phyloP scores from a whole-genome alignment of 75 land plant genomes.

The Chamaecyparis obtusa region DNA sequence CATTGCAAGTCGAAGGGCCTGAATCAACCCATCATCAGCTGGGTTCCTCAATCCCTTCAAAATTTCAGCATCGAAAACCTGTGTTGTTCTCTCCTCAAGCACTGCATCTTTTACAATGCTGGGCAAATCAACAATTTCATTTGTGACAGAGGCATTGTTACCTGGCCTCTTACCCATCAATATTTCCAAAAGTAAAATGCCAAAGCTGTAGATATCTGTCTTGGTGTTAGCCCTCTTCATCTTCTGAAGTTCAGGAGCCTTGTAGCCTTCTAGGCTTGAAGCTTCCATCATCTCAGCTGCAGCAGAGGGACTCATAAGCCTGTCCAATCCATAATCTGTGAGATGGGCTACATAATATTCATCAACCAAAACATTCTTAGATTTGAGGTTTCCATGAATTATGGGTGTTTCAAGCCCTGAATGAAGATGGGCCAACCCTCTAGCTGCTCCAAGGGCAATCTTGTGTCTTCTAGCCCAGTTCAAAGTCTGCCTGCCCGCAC shows the following conservation, averaged over 20 bases:
- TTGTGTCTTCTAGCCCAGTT: constrained; percentile 79
- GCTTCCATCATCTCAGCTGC: constrained; percentile 69
- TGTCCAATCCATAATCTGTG: constrained; percentile 68
- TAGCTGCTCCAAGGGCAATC: constrained; percentile 71
- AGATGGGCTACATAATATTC: constrained; percentile 61
- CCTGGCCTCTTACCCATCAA: constrained; percentile 73
- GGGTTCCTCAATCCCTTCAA: constrained; percentile 66
- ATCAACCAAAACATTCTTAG: constrained; percentile 74
- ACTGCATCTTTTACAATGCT: constrained; percentile 77
- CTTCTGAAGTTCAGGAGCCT: constrained; percentile 80
- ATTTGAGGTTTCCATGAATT: constrained; percentile 69
- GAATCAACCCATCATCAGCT: constrained; percentile 77
- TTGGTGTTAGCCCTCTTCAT: constrained; percentile 71
- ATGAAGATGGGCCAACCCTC: constrained; percentile 69
- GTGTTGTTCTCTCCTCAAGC: constrained; percentile 75
- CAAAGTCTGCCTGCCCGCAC: constrained; percentile 60
- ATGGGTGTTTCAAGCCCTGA: constrained; percentile 58
- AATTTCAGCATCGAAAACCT: constrained; percentile 74
- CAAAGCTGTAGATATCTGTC: constrained; percentile 82
- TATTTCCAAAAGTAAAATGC: constrained; percentile 75
- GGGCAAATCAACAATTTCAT: constrained; percentile 60
- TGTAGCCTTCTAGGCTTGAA: constrained; percentile 69
- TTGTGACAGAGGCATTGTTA: constrained; percentile 31
- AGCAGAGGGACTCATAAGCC: constrained; percentile 61
- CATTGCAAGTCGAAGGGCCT: constrained; percentile 88